Evolutionary conservation across 352 stramenopile species (phyloP), one percentile per base, ranked within the genome.

Genomic region (Phytophthora nicotianae): DNA sequence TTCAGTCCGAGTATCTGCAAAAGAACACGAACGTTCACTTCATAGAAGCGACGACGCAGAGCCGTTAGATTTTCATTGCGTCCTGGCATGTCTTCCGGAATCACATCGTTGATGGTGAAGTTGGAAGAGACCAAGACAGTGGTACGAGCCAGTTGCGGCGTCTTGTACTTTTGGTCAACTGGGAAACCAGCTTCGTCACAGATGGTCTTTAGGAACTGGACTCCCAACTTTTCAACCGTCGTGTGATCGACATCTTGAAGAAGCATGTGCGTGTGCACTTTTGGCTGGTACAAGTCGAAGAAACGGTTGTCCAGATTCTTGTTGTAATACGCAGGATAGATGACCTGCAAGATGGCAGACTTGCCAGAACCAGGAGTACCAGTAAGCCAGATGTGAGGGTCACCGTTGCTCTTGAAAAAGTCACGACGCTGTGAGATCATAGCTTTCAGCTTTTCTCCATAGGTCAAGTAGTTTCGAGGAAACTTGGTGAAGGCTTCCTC

Each of bases 121-220:
- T 53, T 41, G 2, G 46, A 42, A 1, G 46, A 53, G 3, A 53
- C 27, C 16, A 53, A n/a, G 6, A 41, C 26, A 7, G 46, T 53
- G 1, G 46, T 42, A 7, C 46, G 26, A n/a, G 29, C 38, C 1
- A 26, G 17, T 27, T 42, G 27, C 26, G 27, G 29, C 1, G 46
- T 53, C 29, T 53, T 53, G 29, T 53, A 53, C n/a, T 53, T 53
- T 17, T 53, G 46, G 8, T 53, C 46, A 4, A 42, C 21, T 5
- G 46, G 27, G 27, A 53, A 53, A 17, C 19, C 27, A 10, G 46
- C 46, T n/a, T 53, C 46, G 17, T 53, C 46, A 29, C 46, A 53
- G n/a, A 53, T 43, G 1, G 46, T 53, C 17, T 53, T 41, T 2
- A 53, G 17, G 27, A 53, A 52, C 27, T 52, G 27, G 5, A 42